Evolutionary conservation across 768 basidiomycete species (phyloP).

Genomic region (Suillus subluteus): DNA sequence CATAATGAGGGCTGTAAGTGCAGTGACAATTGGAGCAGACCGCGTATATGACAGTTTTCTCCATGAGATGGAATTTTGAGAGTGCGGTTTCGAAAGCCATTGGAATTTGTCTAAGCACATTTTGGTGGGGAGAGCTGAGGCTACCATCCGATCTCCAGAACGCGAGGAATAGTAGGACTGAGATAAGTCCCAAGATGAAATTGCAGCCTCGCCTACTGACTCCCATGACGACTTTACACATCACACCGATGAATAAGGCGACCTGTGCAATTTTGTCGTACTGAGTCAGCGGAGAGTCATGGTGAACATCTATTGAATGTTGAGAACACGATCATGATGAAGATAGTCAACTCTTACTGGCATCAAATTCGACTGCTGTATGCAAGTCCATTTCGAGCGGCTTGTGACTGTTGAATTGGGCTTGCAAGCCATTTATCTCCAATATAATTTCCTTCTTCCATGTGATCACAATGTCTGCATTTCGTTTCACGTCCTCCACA

Average conservation of each 20-base stretch:
- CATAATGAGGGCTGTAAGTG: no score
- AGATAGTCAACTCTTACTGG: not conserved
- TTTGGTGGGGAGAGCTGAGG: constrained; percentile 8
- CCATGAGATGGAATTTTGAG: no score
- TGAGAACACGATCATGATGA: not conserved
- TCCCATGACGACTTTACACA: constrained; percentile 18
- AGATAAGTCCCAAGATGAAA: constrained; percentile 25
- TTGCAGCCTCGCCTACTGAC: constrained; percentile 14
- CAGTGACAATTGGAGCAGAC: no score
- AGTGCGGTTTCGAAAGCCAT: no score
- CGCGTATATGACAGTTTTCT: no score
- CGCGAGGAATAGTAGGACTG: not conserved
- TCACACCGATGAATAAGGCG: not conserved
- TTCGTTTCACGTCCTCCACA: not conserved
- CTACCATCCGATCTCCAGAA: constrained; percentile 1
- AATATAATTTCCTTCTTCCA: not conserved
- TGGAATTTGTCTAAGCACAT: constrained; percentile 1
- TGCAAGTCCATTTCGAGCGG: not conserved
- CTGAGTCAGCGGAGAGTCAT: not conserved
- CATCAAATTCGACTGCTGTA: not conserved
- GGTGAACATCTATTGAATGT: not conserved
- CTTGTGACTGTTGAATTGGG: not conserved
- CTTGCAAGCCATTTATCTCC: not conserved
- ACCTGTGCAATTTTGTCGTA: not conserved
- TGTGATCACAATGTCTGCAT: not conserved